Conservation (phyloP, 176 grass and related monocot genomes). For the maize (Zea mays) region DNA sequence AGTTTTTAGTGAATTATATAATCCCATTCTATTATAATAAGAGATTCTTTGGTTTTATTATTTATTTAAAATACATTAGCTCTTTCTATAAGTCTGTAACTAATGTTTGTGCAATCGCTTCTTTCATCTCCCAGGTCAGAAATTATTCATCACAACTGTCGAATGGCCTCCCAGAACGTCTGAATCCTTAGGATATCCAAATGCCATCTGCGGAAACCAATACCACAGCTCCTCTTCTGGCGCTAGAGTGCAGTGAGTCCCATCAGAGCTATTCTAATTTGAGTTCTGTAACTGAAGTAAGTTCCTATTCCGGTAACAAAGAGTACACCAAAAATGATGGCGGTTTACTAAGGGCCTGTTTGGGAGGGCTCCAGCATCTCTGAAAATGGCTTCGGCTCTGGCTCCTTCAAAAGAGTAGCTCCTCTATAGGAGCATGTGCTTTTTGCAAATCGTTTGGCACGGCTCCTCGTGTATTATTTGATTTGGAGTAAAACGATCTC, state of each 20-base stretch:
- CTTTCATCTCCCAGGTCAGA: slow-evolving; percentile 59
- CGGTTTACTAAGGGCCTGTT: too few relatives aligned
- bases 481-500: too few relatives aligned
- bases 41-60: not conserved
- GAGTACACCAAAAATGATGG: slow-evolving; percentile 31
- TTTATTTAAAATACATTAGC: slow-evolving; percentile 15
- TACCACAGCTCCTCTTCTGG: slow-evolving; percentile 39
- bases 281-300: slow-evolving; percentile 76
- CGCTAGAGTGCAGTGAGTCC: slow-evolving; percentile 54
- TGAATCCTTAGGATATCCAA: slow-evolving; percentile 45
- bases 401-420: too few relatives aligned
- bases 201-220: slow-evolving; percentile 36
- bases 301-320: slow-evolving; percentile 53
- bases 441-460: too few relatives aligned
- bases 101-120: slow-evolving; percentile 31
- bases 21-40: not conserved
- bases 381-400: too few relatives aligned
- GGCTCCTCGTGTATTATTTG: too few relatives aligned
- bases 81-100: not conserved
- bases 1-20: slow-evolving; percentile 15
- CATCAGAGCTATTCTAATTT: slow-evolving; percentile 56
- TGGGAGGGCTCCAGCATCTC: too few relatives aligned
- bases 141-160: slow-evolving; percentile 60
- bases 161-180: slow-evolving; percentile 54
- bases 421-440: too few relatives aligned